A percentile compares a stretch with the other conserved stretches of the same genome.
phyloP scores from a whole-genome alignment of 441 rosid species.

The Eruca vesicaria region DNA sequence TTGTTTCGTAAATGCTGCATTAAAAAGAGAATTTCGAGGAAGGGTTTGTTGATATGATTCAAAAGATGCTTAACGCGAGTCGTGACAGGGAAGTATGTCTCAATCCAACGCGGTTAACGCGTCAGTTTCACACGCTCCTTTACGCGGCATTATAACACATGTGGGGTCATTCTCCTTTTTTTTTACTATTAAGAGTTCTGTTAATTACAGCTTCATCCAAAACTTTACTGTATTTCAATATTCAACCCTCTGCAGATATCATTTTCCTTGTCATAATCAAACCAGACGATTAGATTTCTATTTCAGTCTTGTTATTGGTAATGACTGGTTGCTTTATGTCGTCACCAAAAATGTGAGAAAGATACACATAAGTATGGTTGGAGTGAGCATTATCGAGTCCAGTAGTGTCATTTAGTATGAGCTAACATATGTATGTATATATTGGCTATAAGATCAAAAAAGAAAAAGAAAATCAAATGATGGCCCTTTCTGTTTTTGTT shows the following conservation, averaged over 20 bases:
- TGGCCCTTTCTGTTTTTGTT: background rate
- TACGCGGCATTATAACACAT: background rate
- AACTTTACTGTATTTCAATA: background rate
- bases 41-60: background rate
- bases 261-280: background rate
- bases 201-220: background rate
- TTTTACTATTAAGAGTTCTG: background rate
- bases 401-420: background rate
- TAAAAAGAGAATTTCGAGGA: background rate
- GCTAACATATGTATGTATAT: background rate
- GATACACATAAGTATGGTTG: background rate
- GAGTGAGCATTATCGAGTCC: background rate
- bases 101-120: background rate
- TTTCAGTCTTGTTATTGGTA: background rate
- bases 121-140: background rate
- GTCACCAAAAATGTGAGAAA: background rate
- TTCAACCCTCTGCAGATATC: background rate
- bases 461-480: background rate
- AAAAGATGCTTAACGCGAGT: background rate
- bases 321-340: background rate
- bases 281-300: background rate
- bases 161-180: background rate
- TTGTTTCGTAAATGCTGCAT: background rate
- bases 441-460: background rate
- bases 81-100: background rate